Evolutionary conservation across 1,284 basidiomycete genomes (phyloP), one percentile per base, ranked within the genome.

Genomic region (Schizopora paradoxa): DNA sequence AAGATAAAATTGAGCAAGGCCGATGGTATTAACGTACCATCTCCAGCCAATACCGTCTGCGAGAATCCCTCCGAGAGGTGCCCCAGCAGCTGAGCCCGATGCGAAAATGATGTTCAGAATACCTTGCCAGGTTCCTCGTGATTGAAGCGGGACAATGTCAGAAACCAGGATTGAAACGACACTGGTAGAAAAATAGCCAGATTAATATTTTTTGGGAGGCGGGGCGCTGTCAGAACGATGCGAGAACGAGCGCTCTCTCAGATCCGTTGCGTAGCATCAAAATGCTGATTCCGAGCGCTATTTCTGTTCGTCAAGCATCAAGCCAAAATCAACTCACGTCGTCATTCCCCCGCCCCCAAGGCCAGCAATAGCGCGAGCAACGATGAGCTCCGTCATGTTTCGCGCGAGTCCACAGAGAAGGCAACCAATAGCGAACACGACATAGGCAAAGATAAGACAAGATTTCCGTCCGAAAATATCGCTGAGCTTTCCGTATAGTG

Each of bases 301-400:
- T 16, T 28, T 25, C 5, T 33, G 8, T 21, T 39, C 2, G 21
- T 21, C 10, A 31, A 34, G n/a, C 11, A 35, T 27, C 36, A 42
- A 19, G 23, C 26, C 11, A n/a, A 8, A 23, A 21, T 23, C n/a
- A 11, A 61, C 76, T 53, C 53, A 79, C 79, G 79, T 79, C 50
- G 72, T 65, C 70, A 81, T 80, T 2, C 79, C 80, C 5, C 76
- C 79, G 3, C 77, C 79, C 1, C 79, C 79, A n/a, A 81, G 70
- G 2, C 79, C 80, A 37, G 77, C 64, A 31, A 83, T 61, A 0
- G 75, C 78, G n/a, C 79, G 67, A 11, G 73, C 70, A 6, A 65
- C 61, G 6, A 83, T 71, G 13, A 83, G 65, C 55, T 78, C 68
- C 0, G 67, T 72, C 75, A 82, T 74, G 34, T 68, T 76, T 21